Evolutionary conservation across 805 yeast genomes (phyloP), one percentile per base, ranked within the genome.

Genomic region (Monosporozyma solicola): DNA sequence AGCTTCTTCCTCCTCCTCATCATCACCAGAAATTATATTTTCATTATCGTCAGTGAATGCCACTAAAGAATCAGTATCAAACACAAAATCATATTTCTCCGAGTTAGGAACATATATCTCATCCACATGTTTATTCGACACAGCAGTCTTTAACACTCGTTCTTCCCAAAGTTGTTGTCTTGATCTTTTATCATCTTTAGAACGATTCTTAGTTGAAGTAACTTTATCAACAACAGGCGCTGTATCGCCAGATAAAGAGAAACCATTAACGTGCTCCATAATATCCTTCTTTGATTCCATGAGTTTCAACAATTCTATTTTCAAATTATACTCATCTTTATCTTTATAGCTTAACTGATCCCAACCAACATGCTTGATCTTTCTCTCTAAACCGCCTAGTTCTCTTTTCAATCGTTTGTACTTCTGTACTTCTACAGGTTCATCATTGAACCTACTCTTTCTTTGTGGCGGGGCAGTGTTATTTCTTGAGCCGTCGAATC

Each of bases 21-120:
- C 73, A 39, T 69, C 57, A 55, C 57, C 68, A 53, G 63, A 58
- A n/a, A 59, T 25, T 9, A 54, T 51, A 50, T 65, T 65, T 3
- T 60, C 74, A 2, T 67, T 63, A 27, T 78, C 82, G 16, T 72
- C 69, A 0, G 76, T 72, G 56, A 79, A 83, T n/a, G 80, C 79
- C 20, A 84, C 77, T 54, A 74, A 72, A 53, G 85, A 87, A 0
- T 80, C 72, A 46, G 78, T 77, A 64, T 87, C 94, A 67, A 85
- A 85, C 0, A 88, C 92, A 69, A 75, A 88, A 11, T 86, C 95
- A 61, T 85, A 87, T 44, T 80, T 66, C 8, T 74, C 73, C 9
- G 69, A 57, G 11, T 58, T 62, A 10, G 60, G 56, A 22, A 68
- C 56, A 15, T 55, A 43, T 16, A 67, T 65, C 8, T 65, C 66